These are phyloP conservation scores for Euphorbia pulcherrima DNA, from an alignment of 345 rosid species.

Conservation along the genomic window DNA sequence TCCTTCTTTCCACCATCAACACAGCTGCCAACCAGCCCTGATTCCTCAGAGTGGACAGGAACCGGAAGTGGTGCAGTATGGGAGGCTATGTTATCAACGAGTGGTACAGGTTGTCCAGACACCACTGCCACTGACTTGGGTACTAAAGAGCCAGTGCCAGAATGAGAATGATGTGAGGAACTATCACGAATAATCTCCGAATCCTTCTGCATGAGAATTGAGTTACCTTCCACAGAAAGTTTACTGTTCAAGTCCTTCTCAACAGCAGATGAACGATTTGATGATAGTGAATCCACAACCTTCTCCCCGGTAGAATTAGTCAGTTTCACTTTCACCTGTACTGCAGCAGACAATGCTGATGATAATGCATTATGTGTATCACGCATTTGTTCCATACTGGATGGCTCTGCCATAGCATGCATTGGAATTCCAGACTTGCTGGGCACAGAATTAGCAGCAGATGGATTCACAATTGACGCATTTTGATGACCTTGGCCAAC, in stretches of 20 bases:
- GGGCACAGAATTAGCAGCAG: conserved; percentile 35
- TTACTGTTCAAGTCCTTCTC: conserved; percentile 46
- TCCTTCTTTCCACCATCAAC: conserved; percentile 39
- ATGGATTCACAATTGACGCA: conserved; percentile 45
- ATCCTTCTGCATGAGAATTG: conserved; percentile 32
- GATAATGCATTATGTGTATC: conserved; percentile 37
- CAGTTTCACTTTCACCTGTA: conserved; percentile 53
- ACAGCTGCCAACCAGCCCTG: conserved; percentile 15
- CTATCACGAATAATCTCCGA: conserved; percentile 32
- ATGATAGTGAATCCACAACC: conserved; percentile 25
- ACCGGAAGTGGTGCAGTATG: conserved; percentile 17
- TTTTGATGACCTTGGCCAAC: conserved; percentile 58
- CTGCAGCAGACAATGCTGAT: conserved; percentile 35
- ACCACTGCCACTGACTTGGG: conserved; percentile 26
- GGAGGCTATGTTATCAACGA: conserved; percentile 21
- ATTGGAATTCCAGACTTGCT: conserved; percentile 39
- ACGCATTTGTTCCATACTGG: conserved; percentile 35
- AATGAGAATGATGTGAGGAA: conserved; percentile 34
- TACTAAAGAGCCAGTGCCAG: conserved; percentile 33
- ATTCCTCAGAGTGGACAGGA: conserved; percentile 32
- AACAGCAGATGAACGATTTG: conserved; percentile 25
- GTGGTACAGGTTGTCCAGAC: conserved; percentile 28
- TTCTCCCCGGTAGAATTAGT: conserved; percentile 41
- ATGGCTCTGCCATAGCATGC: conserved; percentile 35
- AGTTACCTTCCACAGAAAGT: conserved; percentile 36